Evolutionary conservation across 1,284 basidiomycete species (phyloP), one percentile per base, ranked within the genome.

Genomic region (Marasmius sp.): DNA sequence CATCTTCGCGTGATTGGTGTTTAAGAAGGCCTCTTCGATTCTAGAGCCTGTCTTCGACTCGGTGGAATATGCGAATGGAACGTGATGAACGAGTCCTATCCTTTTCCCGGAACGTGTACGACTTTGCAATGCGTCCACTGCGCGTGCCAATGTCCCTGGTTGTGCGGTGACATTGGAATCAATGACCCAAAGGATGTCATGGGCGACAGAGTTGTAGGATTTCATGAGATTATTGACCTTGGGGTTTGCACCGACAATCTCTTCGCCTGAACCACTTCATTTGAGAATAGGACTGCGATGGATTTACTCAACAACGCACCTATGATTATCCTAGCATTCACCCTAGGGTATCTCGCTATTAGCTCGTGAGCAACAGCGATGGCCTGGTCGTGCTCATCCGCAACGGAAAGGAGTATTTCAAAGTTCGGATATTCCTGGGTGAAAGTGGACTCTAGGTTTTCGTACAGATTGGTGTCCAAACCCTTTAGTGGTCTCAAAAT

Each of bases 1-100:
- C 97, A 99, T 99, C 75, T 97, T 98, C 14, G 97, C 97, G 71
- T 99, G 97, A 58, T 95, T 98, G 5, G 95, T 97, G 72, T 97
- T 97, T 56, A 99, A 79, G 73, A 98, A 99, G 0, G 93, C 94
- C 63, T 94, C 91, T 76, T 99, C 97, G 41, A 99, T 83, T 62
- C 87, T 82, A 14, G 95, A 91, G 0, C 96, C 97, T 62, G 94
- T 78, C 67, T 76, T 77, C 43, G 78, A 76, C 72, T 87, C 82
- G 72, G 85, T 82, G 75, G 91, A 85, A 58, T 91, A 86, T 0
- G 94, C 97, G 67, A 95, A 92, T 0, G 97, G 97, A 7, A 98
- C 93, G 74, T 99, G 97, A 73, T 99, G 97, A 0, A 99, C 94
- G 7, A 99, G 84, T 1, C 89, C 95, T 56, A 97, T 86, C 43